Conservation (phyloP, 371 early-diverging fungal genomes). For the Zancudomyces culisetae region DNA sequence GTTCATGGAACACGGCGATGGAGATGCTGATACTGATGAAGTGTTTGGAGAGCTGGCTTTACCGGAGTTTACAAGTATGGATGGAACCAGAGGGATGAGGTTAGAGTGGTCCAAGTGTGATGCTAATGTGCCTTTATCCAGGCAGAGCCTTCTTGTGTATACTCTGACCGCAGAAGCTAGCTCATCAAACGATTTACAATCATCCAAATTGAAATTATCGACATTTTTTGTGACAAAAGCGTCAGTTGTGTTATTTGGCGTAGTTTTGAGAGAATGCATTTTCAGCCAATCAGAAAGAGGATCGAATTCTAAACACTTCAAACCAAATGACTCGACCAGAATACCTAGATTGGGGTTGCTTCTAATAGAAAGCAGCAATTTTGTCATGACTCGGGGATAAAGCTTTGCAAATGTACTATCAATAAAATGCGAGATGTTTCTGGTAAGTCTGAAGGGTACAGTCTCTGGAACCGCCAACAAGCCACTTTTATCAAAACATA, state of each 20-base stretch:
- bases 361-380: background rate
- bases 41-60: too few relatives aligned
- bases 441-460: slow-evolving; percentile 92
- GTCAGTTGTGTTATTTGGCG: too few relatives aligned
- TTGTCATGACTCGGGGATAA: background rate
- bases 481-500: slow-evolving; percentile 90
- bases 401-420: slow-evolving; percentile 12
- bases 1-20: background rate
- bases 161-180: too few relatives aligned
- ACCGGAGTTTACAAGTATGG: too few relatives aligned
- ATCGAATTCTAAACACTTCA: slow-evolving; percentile 1
- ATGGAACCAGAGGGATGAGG: too few relatives aligned
- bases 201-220: background rate
- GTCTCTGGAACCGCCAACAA: slow-evolving; percentile 77
- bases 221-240: background rate
- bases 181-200: too few relatives aligned
- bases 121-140: background rate
- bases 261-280: background rate
- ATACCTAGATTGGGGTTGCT: background rate
- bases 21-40: too few relatives aligned
- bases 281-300: background rate
- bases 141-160: background rate
- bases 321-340: background rate
- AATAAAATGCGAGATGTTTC: slow-evolving; percentile 41
- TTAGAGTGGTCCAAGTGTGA: too few relatives aligned